Evolutionary conservation across 345 rosid genomes (phyloP).

Genomic region (Syzygium jambos): DNA sequence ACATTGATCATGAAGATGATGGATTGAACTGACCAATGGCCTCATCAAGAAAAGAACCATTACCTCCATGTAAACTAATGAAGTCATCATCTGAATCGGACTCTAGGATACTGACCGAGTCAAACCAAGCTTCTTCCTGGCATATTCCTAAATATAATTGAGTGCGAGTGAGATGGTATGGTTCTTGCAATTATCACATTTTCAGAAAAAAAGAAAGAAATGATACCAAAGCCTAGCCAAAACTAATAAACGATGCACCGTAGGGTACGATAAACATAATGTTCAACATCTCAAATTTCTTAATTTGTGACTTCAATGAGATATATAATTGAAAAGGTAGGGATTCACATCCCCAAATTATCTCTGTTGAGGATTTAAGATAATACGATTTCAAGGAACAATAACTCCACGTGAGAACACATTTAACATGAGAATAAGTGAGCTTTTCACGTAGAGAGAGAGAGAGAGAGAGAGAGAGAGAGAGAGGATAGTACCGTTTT

Average conservation of each 20-base stretch:
- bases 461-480: neutral
- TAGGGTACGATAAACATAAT: neutral
- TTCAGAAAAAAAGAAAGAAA: neutral
- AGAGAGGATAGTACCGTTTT: conserved; percentile 27
- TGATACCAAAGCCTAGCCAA: neutral
- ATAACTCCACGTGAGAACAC: neutral
- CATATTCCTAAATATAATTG: conserved; percentile 32
- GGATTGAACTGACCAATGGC: neutral
- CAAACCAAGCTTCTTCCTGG: conserved; percentile 80
- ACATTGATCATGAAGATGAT: neutral
- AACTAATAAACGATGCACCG: neutral
- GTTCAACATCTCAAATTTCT: neutral
- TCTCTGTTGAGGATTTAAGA: neutral
- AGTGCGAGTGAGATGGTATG: neutral
- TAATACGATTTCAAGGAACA: neutral
- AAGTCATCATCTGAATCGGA: conserved; percentile 80
- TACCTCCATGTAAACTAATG: conserved; percentile 28
- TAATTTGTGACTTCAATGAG: neutral
- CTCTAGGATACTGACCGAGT: conserved; percentile 62
- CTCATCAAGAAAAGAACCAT: neutral
- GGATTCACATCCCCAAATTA: neutral
- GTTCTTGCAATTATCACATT: neutral
- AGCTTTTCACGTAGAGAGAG: neutral
- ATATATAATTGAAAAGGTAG: neutral
- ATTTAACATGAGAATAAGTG: neutral